These are phyloP conservation scores for Colletotrichum higginsianum DNA, from an alignment of 2,329 filamentous ascomycete species.

Conservation along the genomic window DNA sequence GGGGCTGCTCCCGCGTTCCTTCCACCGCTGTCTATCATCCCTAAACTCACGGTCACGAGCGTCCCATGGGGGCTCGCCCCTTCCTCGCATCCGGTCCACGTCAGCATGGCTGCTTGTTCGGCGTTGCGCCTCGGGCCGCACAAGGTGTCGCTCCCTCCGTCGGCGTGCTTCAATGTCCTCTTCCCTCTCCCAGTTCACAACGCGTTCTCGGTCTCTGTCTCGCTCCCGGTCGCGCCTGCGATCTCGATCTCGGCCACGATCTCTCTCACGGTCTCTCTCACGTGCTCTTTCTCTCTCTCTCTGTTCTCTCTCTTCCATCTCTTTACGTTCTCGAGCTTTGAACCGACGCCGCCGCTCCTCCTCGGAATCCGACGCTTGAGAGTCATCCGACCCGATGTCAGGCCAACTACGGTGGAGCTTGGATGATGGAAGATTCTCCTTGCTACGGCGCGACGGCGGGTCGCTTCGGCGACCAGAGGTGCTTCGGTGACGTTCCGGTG, in stretches of 20 bases:
- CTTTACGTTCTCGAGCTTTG: constrained; percentile 39
- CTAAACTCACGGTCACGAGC: constrained; percentile 39
- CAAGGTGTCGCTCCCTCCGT: constrained; percentile 52
- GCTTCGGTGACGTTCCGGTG: constrained; percentile 54
- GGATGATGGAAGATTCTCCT: constrained; percentile 58
- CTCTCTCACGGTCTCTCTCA: constrained; percentile 58
- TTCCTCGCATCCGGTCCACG: constrained; percentile 54
- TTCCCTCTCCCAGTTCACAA: constrained; percentile 51
- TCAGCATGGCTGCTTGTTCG: constrained; percentile 67
- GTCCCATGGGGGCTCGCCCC: constrained; percentile 36
- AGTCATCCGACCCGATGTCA: constrained; percentile 55
- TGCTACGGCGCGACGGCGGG: constrained; percentile 44
- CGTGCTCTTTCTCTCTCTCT: constrained; percentile 53
- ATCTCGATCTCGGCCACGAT: constrained; percentile 57
- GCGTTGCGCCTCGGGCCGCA: constrained; percentile 58
- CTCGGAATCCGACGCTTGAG: constrained; percentile 52
- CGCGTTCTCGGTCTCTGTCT: constrained; percentile 50
- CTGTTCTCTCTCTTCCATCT: constrained; percentile 49
- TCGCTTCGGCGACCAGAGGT: constrained; percentile 50
- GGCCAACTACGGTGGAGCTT: constrained; percentile 60
- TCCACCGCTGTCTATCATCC: constrained; percentile 43
- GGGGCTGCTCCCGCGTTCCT: constrained; percentile 35
- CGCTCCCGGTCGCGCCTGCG: constrained; percentile 42
- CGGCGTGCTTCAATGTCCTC: constrained; percentile 51
- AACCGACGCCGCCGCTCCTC: constrained; percentile 48